Conservation (phyloP, 208 protist species). For the Trypanosoma mega region DNA sequence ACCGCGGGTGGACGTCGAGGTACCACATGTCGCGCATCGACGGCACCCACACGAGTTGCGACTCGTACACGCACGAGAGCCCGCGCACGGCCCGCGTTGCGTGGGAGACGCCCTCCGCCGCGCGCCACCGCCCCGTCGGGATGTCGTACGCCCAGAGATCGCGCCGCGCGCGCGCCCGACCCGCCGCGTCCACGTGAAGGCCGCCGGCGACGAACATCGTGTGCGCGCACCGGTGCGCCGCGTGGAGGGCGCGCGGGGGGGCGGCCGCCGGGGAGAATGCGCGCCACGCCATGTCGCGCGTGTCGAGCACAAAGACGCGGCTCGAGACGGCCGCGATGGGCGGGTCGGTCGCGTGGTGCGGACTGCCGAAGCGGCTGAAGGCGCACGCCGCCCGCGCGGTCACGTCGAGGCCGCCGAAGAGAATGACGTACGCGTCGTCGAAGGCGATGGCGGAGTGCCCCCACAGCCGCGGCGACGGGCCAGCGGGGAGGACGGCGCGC, state of each 20-base stretch:
- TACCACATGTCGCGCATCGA: slow-evolving; percentile 7
- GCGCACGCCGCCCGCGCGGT: background rate
- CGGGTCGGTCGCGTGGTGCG: slow-evolving; percentile 9
- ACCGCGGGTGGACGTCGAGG: slow-evolving; percentile 11
- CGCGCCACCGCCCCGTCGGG: slow-evolving; percentile 12
- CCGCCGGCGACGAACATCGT: slow-evolving; percentile 33
- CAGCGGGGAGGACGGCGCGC: slow-evolving; percentile 3
- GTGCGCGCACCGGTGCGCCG: slow-evolving; percentile 10
- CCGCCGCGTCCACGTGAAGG: slow-evolving; percentile 11
- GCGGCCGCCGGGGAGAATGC: too few relatives aligned
- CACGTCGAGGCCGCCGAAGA: slow-evolving; percentile 36
- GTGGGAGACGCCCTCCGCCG: slow-evolving; percentile 10
- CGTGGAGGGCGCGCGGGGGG: too few relatives aligned
- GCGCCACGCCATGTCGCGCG: background rate
- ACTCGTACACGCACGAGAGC: slow-evolving; percentile 19
- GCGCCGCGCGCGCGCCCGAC: background rate
- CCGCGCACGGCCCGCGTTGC: slow-evolving; percentile 1
- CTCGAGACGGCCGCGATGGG: slow-evolving; percentile 17
- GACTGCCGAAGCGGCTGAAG: slow-evolving; percentile 6
- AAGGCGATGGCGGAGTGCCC: slow-evolving; percentile 28
- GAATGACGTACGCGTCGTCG: slow-evolving; percentile 15
- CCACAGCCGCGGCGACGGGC: slow-evolving; percentile 17
- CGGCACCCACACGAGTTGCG: slow-evolving; percentile 18
- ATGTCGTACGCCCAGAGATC: slow-evolving; percentile 31
- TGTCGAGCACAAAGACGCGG: slow-evolving; percentile 7